Evolutionary conservation across 352 stramenopile genomes (phyloP), one percentile per base, ranked within the genome.

Genomic region (Globisporangium mamillatum): DNA sequence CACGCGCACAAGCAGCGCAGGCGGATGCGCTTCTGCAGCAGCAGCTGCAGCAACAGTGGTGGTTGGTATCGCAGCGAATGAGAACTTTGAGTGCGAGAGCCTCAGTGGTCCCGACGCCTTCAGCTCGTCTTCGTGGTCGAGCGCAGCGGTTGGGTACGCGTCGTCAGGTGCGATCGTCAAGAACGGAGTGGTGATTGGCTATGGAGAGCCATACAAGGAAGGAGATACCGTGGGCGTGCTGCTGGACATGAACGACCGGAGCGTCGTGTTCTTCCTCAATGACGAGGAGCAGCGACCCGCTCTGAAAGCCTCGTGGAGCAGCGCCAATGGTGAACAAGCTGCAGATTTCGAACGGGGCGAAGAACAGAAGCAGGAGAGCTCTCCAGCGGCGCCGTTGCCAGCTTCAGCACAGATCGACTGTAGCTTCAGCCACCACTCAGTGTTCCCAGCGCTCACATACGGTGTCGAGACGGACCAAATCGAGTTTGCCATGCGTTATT

Each of bases 401-500:
- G 34, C 34, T 6, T 29, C 18, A 20, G 6, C 56, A 36, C 29
- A 29, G 5, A 48, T 62, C 58, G 32, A 14, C 34, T n/a, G 34
- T 22, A 20, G 41, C n/a, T 63, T 53, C 22, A 6, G 20, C 10
- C 16, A 10, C 57, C 57, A 63, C n/a, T 6, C 57, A 5, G 34
- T 50, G 32, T 63, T 63, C 24, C n/a, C 57, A 52, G 57, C 57
- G 34, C 58, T 63, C 34, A 63, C 58, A 22, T 63, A 53, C 34
- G 32, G 36, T 36, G 34, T 38, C 36, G 29, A 63, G 58, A 63
- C 22, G n/a, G 58, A 63, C 12, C 10, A 63, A n/a, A 4, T 24
- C 34, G 58, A 63, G 4, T 24, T 60, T 10, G 38, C 54, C 27
- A 41, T 60, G 54, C 14, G 16, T 16, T 24, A 60, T 38, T n/a